Conservation (phyloP, 2,329 filamentous ascomycete species). For the Leptographium flavum region DNA sequence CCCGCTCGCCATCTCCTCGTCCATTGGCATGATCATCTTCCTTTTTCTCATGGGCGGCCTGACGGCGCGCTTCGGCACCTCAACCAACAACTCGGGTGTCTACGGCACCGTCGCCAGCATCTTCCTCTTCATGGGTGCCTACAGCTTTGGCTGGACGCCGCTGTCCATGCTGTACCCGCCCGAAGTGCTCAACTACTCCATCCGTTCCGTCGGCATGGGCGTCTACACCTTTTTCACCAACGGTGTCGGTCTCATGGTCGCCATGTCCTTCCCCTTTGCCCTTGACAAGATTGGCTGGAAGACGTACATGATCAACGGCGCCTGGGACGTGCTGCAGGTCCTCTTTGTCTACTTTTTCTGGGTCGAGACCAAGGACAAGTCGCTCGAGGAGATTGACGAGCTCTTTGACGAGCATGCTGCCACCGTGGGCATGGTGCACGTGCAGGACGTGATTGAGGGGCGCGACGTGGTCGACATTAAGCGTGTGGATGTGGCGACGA, state of each 20-base stretch:
- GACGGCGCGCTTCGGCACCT: conserved; percentile 1
- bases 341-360: conserved; percentile 30
- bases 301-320: conserved; percentile 34
- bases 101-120: conserved; percentile 28
- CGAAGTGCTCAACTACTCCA: conserved; percentile 25
- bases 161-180: conserved; percentile 30
- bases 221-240: conserved; percentile 28
- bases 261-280: conserved; percentile 28
- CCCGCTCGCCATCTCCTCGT: background rate
- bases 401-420: background rate
- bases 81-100: conserved; percentile 3
- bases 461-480: background rate
- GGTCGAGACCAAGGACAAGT: conserved; percentile 26
- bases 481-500: background rate
- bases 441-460: background rate
- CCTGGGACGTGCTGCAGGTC: conserved; percentile 24
- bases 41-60: conserved; percentile 23
- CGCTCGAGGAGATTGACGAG: conserved; percentile 8
- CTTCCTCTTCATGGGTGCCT: conserved; percentile 39
- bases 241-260: conserved; percentile 27
- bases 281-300: conserved; percentile 33
- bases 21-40: background rate
- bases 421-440: background rate
- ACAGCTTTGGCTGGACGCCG: conserved; percentile 34
- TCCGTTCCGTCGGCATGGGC: conserved; percentile 26